These are phyloP conservation scores for Kalaharituber pfeilii DNA, from an alignment of 2,329 filamentous ascomycete species.

Conservation along the genomic window DNA sequence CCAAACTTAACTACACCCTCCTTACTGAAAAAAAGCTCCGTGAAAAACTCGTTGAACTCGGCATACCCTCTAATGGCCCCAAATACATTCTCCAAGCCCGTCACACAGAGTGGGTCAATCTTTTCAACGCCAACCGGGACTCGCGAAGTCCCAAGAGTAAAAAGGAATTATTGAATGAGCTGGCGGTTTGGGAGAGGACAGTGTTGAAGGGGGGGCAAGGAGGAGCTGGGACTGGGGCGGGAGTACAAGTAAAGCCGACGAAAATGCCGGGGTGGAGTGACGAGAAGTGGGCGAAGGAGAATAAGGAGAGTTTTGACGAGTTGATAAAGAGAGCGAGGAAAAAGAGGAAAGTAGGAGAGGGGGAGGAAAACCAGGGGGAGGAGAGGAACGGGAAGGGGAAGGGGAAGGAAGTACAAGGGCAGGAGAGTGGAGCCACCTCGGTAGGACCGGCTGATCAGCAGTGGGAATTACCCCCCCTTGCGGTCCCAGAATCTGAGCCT, in stretches of 20 bases:
- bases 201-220: conserved; percentile 22
- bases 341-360: conserved; percentile 30
- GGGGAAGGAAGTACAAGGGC: not conserved
- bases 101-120: conserved; percentile 82
- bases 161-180: conserved; percentile 53
- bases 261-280: conserved; percentile 60
- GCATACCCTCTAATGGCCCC: conserved; percentile 53
- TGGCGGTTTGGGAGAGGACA: conserved; percentile 74
- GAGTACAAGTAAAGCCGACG: conserved; percentile 30
- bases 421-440: too few species aligned
- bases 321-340: conserved; percentile 59
- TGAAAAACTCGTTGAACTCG: conserved; percentile 66
- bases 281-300: conserved; percentile 52
- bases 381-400: conserved; percentile 4
- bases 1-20: conserved; percentile 70
- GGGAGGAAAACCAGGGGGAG: conserved; percentile 10
- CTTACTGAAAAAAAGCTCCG: conserved; percentile 61
- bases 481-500: too few species aligned
- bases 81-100: conserved; percentile 52
- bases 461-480: too few species aligned
- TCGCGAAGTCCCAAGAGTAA: conserved; percentile 54
- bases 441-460: too few species aligned
- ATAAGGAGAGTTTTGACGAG: conserved; percentile 59
- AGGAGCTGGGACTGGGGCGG: conserved; percentile 33
- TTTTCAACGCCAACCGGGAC: conserved; percentile 97